A percentile compares a stretch with the other conserved stretches of the same genome.
phyloP scores from a whole-genome alignment of 164 flowering plant species.

The Dillenia suffruticosa region DNA sequence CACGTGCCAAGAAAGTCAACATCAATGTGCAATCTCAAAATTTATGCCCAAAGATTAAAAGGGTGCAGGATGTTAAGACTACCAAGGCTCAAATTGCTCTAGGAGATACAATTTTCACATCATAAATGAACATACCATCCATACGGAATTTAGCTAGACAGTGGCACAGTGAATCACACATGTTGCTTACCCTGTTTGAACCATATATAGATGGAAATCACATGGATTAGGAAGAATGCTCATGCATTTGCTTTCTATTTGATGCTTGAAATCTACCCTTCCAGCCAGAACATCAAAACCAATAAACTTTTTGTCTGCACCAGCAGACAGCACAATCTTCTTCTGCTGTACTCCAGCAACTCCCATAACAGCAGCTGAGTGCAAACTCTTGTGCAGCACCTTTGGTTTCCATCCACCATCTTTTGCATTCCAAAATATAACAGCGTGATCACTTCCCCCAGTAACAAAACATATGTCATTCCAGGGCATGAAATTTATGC shows the following conservation, averaged over 20 bases:
- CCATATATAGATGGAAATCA: slow-evolving; percentile 92
- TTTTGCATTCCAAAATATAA: slow-evolving; percentile 69
- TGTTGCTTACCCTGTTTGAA: slow-evolving; percentile 72
- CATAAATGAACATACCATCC: too few relatives aligned
- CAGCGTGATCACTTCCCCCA: slow-evolving; percentile 97
- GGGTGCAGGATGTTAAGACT: too few relatives aligned
- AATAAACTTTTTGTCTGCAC: slow-evolving; percentile 80
- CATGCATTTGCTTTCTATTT: slow-evolving; percentile 92
- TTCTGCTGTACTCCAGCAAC: slow-evolving; percentile 83
- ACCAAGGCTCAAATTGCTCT: too few relatives aligned
- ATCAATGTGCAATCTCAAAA: too few relatives aligned
- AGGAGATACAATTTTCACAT: too few relatives aligned
- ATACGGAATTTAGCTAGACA: too few relatives aligned
- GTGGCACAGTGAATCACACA: background rate
- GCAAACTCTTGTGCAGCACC: slow-evolving; percentile 60
- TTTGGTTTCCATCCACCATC: slow-evolving; percentile 73
- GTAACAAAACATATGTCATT: slow-evolving; percentile 61
- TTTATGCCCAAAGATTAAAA: too few relatives aligned
- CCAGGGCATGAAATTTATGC: slow-evolving; percentile 82
- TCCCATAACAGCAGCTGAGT: slow-evolving; percentile 97
- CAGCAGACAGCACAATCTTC: slow-evolving; percentile 70
- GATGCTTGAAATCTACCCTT: slow-evolving; percentile 69
- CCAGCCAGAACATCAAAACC: slow-evolving; percentile 64
- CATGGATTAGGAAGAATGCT: slow-evolving; percentile 84
- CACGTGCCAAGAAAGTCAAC: too few relatives aligned